Evolutionary conservation across 306 rosid genomes (phyloP).

Genomic region (Gynostemma pentaphyllum): DNA sequence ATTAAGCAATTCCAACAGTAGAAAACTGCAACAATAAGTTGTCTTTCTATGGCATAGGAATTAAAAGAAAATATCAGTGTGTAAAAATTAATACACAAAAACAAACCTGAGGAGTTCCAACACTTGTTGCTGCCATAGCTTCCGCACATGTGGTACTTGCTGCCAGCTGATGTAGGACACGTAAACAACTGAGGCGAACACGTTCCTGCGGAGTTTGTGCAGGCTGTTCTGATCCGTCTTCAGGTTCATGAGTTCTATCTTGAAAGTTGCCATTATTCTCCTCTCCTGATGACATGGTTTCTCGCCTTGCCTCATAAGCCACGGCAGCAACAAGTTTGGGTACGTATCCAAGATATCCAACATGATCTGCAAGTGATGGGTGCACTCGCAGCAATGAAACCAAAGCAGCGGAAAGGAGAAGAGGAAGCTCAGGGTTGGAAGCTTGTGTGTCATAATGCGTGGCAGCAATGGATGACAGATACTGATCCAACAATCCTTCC

Average conservation of each 20-base stretch:
- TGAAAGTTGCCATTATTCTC: slow-evolving; percentile 34
- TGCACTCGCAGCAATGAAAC: slow-evolving; percentile 94
- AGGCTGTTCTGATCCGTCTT: slow-evolving; percentile 47
- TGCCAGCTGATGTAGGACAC: slow-evolving; percentile 96
- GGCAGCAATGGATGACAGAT: slow-evolving; percentile 87
- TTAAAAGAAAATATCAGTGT: background rate
- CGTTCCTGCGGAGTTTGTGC: slow-evolving; percentile 91
- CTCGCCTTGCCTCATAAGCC: slow-evolving; percentile 88
- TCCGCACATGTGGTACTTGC: slow-evolving; percentile 97
- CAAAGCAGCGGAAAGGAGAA: slow-evolving; percentile 93
- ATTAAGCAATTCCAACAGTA: background rate
- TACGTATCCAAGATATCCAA: slow-evolving; percentile 97
- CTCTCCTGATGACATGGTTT: slow-evolving; percentile 88
- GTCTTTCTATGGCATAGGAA: background rate
- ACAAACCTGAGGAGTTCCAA: slow-evolving; percentile 89
- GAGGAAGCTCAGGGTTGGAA: slow-evolving; percentile 86
- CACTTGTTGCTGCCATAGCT: slow-evolving; percentile 99
- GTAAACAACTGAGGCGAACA: slow-evolving; percentile 94
- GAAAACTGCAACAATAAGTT: background rate
- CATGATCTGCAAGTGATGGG: slow-evolving; percentile 97
- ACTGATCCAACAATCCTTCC: slow-evolving; percentile 97
- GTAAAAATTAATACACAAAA: background rate
- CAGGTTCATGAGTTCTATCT: slow-evolving; percentile 39
- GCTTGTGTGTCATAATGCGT: slow-evolving; percentile 74
- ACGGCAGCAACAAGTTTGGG: slow-evolving; percentile 98